phyloP scores from a whole-genome alignment of 768 basidiomycete species.

The Leucogyrophana mollusca region DNA sequence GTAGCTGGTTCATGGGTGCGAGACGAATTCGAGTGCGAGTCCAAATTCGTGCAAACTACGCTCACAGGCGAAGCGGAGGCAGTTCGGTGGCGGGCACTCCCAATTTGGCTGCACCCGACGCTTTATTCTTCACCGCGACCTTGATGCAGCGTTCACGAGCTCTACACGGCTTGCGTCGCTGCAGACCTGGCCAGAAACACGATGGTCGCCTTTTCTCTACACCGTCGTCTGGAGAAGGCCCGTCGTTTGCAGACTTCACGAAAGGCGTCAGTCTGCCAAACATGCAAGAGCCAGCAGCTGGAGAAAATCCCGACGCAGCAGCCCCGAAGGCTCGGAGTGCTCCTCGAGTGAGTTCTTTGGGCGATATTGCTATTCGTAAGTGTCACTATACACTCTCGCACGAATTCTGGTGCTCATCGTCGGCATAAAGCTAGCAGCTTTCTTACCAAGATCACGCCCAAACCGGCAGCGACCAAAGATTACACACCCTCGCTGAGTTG shows the following conservation, averaged over 20 bases:
- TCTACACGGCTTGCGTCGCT: background rate
- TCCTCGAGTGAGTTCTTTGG: conserved; percentile 14
- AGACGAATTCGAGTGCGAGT: background rate
- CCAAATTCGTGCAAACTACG: background rate
- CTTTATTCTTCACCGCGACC: background rate
- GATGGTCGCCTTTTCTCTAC: background rate
- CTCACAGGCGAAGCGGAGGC: background rate
- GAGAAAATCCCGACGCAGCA: background rate
- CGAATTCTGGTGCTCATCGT: background rate
- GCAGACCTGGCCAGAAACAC: conserved; percentile 1
- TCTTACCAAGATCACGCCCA: background rate
- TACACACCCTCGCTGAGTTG: background rate
- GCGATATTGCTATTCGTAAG: conserved; percentile 23
- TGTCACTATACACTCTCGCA: conserved; percentile 1
- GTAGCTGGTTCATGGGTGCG: conserved; percentile 39
- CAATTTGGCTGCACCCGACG: background rate
- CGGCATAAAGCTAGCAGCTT: background rate
- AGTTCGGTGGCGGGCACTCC: background rate
- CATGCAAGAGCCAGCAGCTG: background rate
- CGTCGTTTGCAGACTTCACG: background rate
- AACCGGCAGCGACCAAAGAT: background rate
- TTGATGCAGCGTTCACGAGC: conserved; percentile 8
- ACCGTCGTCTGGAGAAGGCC: background rate
- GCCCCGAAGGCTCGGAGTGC: background rate
- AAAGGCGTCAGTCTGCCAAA: background rate